Evolutionary conservation across 768 basidiomycete genomes (phyloP).

Genomic region (Boletus patriciae): DNA sequence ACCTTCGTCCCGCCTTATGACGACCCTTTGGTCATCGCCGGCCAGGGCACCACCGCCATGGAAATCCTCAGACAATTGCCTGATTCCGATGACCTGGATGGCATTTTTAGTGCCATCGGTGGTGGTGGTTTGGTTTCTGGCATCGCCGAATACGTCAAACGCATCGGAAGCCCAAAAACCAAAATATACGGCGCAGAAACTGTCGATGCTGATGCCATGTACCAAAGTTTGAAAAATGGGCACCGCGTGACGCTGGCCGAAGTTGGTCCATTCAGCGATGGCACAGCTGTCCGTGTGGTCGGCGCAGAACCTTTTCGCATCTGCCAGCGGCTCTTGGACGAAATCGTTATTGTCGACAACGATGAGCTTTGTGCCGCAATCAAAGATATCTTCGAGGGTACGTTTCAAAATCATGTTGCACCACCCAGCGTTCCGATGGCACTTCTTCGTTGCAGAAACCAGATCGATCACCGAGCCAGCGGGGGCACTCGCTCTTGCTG

Average conservation of each 20-base stretch:
- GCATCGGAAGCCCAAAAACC: slow-evolving; percentile 82
- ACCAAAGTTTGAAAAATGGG: slow-evolving; percentile 73
- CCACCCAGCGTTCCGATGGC: neutral
- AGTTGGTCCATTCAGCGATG: slow-evolving; percentile 96
- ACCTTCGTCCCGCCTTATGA: slow-evolving; percentile 97
- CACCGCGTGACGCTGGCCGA: slow-evolving; percentile 81
- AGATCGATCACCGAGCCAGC: slow-evolving; percentile 96
- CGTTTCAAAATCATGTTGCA: slow-evolving; percentile 6
- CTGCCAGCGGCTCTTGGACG: slow-evolving; percentile 82
- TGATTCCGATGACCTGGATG: slow-evolving; percentile 73
- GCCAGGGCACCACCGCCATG: slow-evolving; percentile 93
- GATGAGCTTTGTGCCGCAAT: slow-evolving; percentile 98
- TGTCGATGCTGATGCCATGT: slow-evolving; percentile 93
- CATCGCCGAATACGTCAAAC: slow-evolving; percentile 87
- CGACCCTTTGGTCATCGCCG: slow-evolving; percentile 94
- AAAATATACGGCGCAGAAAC: slow-evolving; percentile 93
- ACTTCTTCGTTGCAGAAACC: slow-evolving; percentile 53
- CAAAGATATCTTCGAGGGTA: slow-evolving; percentile 98
- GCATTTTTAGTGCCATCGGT: slow-evolving; percentile 87
- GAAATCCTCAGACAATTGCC: slow-evolving; percentile 91
- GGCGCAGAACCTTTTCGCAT: slow-evolving; percentile 94
- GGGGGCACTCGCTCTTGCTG: slow-evolving; percentile 89
- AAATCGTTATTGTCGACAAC: slow-evolving; percentile 81
- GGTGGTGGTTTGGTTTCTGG: slow-evolving; percentile 95
- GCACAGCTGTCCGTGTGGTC: slow-evolving; percentile 94